Conservation (phyloP, 352 stramenopile genomes). For the Blastocystis sp. region DNA sequence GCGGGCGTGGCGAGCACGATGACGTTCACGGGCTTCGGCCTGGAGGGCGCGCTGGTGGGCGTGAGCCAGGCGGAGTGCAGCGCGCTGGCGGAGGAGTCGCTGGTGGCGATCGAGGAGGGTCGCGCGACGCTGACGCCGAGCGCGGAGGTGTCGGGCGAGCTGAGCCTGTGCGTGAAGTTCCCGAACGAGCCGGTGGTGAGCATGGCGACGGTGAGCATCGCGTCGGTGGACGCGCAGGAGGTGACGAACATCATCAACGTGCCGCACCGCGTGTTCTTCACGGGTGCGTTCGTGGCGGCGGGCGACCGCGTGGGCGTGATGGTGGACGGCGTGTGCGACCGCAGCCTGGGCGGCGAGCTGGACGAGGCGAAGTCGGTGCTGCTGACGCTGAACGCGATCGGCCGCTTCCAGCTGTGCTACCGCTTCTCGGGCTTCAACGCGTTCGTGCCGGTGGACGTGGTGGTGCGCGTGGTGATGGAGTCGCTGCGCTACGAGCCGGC, state of each 20-base stretch:
- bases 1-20: conserved; percentile 21
- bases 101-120: not conserved
- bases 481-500: conserved; percentile 7
- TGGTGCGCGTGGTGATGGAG: conserved; percentile 23
- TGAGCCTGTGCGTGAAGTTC: conserved; percentile 60
- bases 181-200: conserved; percentile 15
- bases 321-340: conserved; percentile 44
- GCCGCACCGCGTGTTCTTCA: conserved; percentile 12
- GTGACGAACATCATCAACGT: conserved; percentile 49
- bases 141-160: not conserved
- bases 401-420: conserved; percentile 38
- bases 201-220: conserved; percentile 30
- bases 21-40: conserved; percentile 34
- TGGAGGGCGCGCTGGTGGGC: not conserved
- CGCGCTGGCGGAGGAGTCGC: not conserved
- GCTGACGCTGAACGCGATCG: not conserved
- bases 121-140: not conserved
- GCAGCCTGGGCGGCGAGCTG: not conserved
- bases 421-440: conserved; percentile 10
- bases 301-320: conserved; percentile 34
- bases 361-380: conserved; percentile 14
- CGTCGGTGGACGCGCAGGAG: conserved; percentile 14
- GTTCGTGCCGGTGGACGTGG: conserved; percentile 13
- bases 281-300: not conserved
- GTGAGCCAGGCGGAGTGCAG: not conserved